These are phyloP conservation scores for Coffea eugenioides DNA, from an alignment of 257 asterid species.

Conservation along the genomic window DNA sequence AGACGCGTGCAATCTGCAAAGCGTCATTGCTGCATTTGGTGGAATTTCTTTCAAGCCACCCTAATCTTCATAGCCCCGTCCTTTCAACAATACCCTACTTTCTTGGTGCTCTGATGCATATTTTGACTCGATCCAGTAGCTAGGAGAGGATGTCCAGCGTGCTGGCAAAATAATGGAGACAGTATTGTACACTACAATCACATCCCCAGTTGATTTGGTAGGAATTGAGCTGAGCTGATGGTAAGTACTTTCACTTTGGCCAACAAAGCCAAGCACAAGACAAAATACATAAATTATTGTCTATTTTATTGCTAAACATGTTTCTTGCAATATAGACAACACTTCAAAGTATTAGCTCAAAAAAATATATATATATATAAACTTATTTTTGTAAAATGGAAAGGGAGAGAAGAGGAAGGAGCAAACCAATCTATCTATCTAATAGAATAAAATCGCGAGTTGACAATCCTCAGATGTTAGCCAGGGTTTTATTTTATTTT, in stretches of 20 bases:
- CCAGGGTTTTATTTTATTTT: background rate
- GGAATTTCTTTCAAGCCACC: conserved; percentile 11
- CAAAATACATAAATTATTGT: too few species aligned
- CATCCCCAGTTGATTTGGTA: background rate
- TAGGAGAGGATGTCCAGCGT: background rate
- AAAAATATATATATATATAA: too few species aligned
- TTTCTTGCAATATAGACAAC: too few species aligned
- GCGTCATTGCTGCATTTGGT: background rate
- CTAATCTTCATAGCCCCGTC: conserved; percentile 2
- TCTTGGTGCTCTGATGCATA: background rate
- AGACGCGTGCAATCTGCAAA: background rate
- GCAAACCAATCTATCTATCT: too few species aligned
- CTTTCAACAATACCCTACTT: background rate
- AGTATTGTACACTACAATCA: background rate
- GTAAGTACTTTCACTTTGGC: background rate
- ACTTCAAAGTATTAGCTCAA: too few species aligned
- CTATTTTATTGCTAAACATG: too few species aligned
- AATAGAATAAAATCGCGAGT: too few species aligned
- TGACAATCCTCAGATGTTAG: background rate
- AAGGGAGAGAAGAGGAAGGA: background rate
- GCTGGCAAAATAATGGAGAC: background rate
- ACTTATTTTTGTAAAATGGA: background rate
- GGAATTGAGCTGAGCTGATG: background rate
- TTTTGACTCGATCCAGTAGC: background rate
- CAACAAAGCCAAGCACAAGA: background rate